phyloP scores from a whole-genome alignment of 2,329 filamentous ascomycete genomes.

The Mollisia scopiformis region DNA sequence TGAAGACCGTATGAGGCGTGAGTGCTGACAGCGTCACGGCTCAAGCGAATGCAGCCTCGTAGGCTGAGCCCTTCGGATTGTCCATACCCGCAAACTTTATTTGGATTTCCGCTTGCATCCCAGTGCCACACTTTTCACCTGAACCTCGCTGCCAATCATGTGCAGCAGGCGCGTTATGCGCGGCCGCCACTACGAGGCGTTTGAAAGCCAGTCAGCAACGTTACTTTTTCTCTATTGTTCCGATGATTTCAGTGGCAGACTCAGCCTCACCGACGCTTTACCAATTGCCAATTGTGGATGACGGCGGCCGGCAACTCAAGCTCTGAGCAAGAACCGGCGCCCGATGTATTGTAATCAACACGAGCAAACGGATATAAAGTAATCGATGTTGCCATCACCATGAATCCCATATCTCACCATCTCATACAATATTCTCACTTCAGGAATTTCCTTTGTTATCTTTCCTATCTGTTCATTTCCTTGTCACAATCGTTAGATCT shows the following conservation, averaged over 20 bases:
- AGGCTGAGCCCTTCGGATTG: not conserved
- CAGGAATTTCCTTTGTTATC: not conserved
- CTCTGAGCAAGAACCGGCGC: too few species aligned
- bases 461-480: constrained; percentile 21
- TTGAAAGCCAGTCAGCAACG: not conserved
- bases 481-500: constrained; percentile 22
- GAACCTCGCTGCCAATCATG: not conserved
- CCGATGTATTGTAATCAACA: not conserved
- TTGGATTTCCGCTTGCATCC: not conserved
- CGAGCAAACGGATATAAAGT: not conserved
- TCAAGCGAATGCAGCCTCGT: constrained; percentile 1
- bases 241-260: not conserved
- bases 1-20: not conserved
- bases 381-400: not conserved
- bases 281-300: not conserved
- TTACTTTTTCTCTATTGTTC: not conserved
- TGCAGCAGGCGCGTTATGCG: not conserved
- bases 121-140: not conserved
- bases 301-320: not conserved
- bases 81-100: not conserved
- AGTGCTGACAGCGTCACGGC: constrained; percentile 6
- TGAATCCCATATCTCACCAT: constrained; percentile 12
- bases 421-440: not conserved
- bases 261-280: not conserved
- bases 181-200: not conserved